Base-by-base conservation (phyloP, 768 basidiomycete species). In the Leccinellum albellum region DNA sequence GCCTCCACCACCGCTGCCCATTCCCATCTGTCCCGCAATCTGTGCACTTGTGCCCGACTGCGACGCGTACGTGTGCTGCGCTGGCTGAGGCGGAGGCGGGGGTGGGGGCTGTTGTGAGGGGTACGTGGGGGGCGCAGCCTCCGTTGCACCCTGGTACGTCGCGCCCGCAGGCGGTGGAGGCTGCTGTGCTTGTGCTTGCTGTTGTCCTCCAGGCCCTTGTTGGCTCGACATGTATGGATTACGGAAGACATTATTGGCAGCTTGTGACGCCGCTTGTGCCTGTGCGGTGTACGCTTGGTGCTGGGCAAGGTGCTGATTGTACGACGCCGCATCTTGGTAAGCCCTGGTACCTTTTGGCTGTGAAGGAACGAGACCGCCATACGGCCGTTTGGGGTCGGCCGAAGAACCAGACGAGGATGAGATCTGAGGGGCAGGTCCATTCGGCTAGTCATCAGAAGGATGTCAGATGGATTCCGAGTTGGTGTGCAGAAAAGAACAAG, bases 211-310 rank as follows among this genome's bases (percentile, higher is more conserved):
- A 4, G 70, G 71, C 48, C 70, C 61, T 21, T 66, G 73, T 64
- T 81, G 80, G 15, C 78, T 78, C 0, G 83, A 79, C 35, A 92
- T 84, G 65, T 94, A 94, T 12, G 92, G 92, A 65, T 94, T 94
- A 33, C 91, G 80, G 71, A 83, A 87, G 15, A 76, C 76, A 54
- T 82, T 80, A 63, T 81, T 85, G 1, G 88, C 83, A 23, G 88
- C 86, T 63, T 89, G 87, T 4, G 85, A 80, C 2, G 84, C 84
- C 0, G 83, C 84, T 66, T 91, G 89, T 12, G 87, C 86, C 69
- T 93, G 91, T 3, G 91, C 91, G 6, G 89, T 94, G 67, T 91
- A 94, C 9, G 86, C 87, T 72, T 99, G 96, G 65, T 98, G 96
- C 69, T 95, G 93, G 13, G 87, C 88, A 23, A 96, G 82, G 65